Conservation (phyloP, 2,329 filamentous ascomycete genomes). For the Microcera coccophila region DNA sequence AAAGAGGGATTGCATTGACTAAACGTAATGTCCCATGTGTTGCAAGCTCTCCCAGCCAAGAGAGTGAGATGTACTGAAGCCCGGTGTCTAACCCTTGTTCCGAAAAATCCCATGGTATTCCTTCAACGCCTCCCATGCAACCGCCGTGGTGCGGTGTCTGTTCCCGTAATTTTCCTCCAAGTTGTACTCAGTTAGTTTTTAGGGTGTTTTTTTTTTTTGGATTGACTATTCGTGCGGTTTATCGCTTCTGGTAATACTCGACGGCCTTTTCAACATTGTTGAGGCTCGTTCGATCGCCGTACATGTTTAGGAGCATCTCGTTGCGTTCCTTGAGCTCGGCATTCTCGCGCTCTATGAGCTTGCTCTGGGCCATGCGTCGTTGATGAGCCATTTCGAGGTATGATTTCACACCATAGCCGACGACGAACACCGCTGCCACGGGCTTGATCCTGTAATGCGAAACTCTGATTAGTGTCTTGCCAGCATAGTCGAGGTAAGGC, state of each 20-base stretch:
- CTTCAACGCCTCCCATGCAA: constrained; percentile 22
- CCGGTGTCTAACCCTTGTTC: too few species aligned
- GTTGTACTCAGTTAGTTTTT: constrained; percentile 2
- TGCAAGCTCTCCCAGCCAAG: too few species aligned
- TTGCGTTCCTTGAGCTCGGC: constrained; percentile 36
- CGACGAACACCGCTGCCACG: constrained; percentile 29
- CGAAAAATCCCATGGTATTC: too few species aligned
- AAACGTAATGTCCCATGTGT: neutral
- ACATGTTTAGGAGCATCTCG: constrained; percentile 46
- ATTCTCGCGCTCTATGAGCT: constrained; percentile 33
- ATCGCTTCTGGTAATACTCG: constrained; percentile 42
- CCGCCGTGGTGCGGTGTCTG: constrained; percentile 5
- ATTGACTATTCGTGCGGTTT: constrained; percentile 8
- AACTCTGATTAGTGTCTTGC: neutral
- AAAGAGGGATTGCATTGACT: neutral
- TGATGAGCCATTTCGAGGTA: constrained; percentile 29
- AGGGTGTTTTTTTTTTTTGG: constrained; percentile 2
- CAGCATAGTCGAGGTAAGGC: neutral
- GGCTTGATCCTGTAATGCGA: constrained; percentile 29
- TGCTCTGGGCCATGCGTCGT: constrained; percentile 27
- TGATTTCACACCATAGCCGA: constrained; percentile 34
- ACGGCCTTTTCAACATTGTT: constrained; percentile 47
- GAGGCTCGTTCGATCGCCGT: constrained; percentile 47
- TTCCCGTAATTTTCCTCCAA: neutral
- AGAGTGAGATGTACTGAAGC: too few species aligned